phyloP scores from a whole-genome alignment of 805 yeast genomes.

The Wickerhamiella domercqiae region DNA sequence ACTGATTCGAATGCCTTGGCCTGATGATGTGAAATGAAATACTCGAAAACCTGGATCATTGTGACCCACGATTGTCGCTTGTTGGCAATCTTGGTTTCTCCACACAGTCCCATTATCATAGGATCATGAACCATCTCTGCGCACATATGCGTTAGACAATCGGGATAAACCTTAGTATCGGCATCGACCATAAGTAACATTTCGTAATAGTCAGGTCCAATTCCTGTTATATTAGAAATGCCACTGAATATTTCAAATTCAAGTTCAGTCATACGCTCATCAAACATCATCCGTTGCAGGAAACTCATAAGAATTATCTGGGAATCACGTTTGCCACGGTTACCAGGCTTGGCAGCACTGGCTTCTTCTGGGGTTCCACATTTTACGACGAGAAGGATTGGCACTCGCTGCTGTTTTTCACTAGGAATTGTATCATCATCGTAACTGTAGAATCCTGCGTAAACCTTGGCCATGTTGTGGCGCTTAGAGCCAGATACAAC shows the following conservation, averaged over 20 bases:
- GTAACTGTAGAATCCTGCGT: constrained; percentile 85
- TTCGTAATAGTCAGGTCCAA: constrained; percentile 73
- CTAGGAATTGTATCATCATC: constrained; percentile 57
- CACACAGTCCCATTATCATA: constrained; percentile 80
- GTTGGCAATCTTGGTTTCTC: constrained; percentile 84
- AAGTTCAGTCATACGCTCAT: constrained; percentile 86
- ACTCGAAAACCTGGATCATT: constrained; percentile 84
- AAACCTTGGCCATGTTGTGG: constrained; percentile 95
- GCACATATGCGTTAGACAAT: constrained; percentile 74
- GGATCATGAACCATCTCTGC: constrained; percentile 85
- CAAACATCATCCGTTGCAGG: constrained; percentile 71
- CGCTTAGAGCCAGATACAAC: constrained; percentile 90
- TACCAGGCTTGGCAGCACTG: constrained; percentile 64
- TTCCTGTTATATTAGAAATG: constrained; percentile 72
- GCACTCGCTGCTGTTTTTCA: constrained; percentile 72
- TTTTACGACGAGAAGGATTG: constrained; percentile 63
- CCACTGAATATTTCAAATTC: constrained; percentile 62
- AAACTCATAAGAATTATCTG: constrained; percentile 84
- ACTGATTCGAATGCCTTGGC: constrained; percentile 91
- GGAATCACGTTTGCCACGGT: constrained; percentile 91
- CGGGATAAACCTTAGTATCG: constrained; percentile 78
- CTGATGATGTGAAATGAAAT: constrained; percentile 86
- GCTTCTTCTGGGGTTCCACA: constrained; percentile 74
- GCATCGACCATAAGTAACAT: constrained; percentile 87
- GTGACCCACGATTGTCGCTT: constrained; percentile 79